These are phyloP conservation scores for Forsythia viridissima DNA, from an alignment of 257 asterid species.

Conservation along the genomic window DNA sequence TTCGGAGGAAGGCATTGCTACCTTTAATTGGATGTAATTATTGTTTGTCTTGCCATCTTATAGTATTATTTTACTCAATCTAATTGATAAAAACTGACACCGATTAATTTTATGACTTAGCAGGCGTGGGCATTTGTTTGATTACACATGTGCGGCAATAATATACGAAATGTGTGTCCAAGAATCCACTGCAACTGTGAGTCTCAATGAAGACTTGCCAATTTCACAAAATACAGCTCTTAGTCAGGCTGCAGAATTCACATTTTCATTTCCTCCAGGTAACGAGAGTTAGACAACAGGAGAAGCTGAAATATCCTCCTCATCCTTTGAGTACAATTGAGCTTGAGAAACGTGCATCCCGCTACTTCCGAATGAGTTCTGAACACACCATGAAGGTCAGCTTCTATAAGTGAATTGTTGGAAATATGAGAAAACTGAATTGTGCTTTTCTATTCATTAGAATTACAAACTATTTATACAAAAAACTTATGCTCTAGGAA, in stretches of 20 bases:
- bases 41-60: slow-evolving; percentile 27
- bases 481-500: neutral
- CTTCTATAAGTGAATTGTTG: slow-evolving; percentile 19
- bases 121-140: slow-evolving; percentile 99
- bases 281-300: slow-evolving; percentile 67
- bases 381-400: slow-evolving; percentile 94
- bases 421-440: neutral
- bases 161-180: slow-evolving; percentile 87
- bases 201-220: slow-evolving; percentile 31
- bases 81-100: slow-evolving; percentile 14
- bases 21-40: slow-evolving; percentile 85
- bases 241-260: slow-evolving; percentile 23
- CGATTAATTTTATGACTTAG: slow-evolving; percentile 29
- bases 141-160: slow-evolving; percentile 79
- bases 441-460: neutral
- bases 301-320: slow-evolving; percentile 90
- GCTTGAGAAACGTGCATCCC: slow-evolving; percentile 99
- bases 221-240: slow-evolving; percentile 11
- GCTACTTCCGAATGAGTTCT: slow-evolving; percentile 92
- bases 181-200: slow-evolving; percentile 90
- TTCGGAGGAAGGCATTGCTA: slow-evolving; percentile 80
- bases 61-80: slow-evolving; percentile 10
- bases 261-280: slow-evolving; percentile 52
- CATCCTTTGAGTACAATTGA: slow-evolving; percentile 92
- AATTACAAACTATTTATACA: neutral